Evolutionary conservation across 129 eudicot species (phyloP), one percentile per base, ranked within the genome.

Genomic region (Artemisia tridentata): DNA sequence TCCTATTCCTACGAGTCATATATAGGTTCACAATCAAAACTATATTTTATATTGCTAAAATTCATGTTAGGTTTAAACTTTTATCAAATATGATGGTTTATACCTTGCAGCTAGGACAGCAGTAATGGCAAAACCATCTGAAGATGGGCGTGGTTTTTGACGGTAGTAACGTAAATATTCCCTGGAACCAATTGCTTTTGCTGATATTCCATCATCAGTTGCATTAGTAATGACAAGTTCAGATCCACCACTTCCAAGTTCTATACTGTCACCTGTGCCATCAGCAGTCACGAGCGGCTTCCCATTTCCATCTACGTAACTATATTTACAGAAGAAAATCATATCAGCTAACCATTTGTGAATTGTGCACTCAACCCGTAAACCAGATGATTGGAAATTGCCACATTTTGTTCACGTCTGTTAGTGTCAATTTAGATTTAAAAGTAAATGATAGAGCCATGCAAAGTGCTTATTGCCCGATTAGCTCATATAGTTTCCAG

Each of bases 81-180:
- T 0, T 34, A 34, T 34, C 41, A 34, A 34, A 34, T 34, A 34
- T 7, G 1, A 34, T 5, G 8, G 41, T 5, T 75, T 19, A 57
- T 53, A 95, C 97, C 96, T 95, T 76, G 99, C 78, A 15, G 97
- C 86, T 63, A 87, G 48, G 52, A 88, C 86, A 74, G 83, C 60
- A 53, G 84, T 78, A 14, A 79, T 25, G 50, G 85, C 85, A 46
- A 56, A n/a, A 46, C 71, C 67, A 67, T 79, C 78, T 57, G 80
- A 59, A 16, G 96, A 79, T 11, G 99, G 96, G 5, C 88, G 87
- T 61, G 91, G 99, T 77, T 84, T 86, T 81, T 95, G 99, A 23
- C 88, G 86, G 72, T 90, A 95, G 71, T 95, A 95, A 74, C 93
- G 91, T 80, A 95, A 18, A 79, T 80, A 93, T 74, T 87, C 99